Percentiles rank a stretch among this genome's conserved stretches.
These are phyloP conservation scores for Rhizopogon rudus DNA, from an alignment of 768 basidiomycete species.

Conservation along the genomic window DNA sequence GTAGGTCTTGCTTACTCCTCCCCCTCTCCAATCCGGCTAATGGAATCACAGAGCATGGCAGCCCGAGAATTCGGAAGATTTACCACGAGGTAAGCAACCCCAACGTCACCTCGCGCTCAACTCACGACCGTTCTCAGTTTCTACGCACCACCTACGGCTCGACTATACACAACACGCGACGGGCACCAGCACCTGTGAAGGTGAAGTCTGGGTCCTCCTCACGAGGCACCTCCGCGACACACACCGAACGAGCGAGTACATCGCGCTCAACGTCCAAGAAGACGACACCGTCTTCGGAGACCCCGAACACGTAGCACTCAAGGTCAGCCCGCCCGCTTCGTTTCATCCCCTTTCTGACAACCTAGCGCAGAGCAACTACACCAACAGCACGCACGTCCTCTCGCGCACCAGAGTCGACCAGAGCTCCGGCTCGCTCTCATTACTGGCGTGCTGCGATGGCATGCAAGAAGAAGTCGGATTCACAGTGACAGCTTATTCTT, in stretches of 20 bases:
- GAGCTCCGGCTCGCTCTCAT: constrained; percentile 35
- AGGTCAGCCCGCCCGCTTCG: constrained; percentile 25
- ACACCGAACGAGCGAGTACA: constrained; percentile 58
- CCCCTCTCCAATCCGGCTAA: background rate
- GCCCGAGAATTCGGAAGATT: constrained; percentile 34
- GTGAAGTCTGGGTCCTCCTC: constrained; percentile 77
- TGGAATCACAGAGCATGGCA: constrained; percentile 31
- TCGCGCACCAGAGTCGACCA: constrained; percentile 6
- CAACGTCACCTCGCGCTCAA: background rate
- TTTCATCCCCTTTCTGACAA: background rate
- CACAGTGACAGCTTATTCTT: constrained; percentile 54
- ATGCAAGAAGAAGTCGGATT: constrained; percentile 56
- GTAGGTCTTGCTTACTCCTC: constrained; percentile 32
- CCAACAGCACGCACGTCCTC: constrained; percentile 42
- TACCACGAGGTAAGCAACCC: constrained; percentile 29
- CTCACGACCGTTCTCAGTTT: constrained; percentile 21
- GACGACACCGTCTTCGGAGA: constrained; percentile 34
- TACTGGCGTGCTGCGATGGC: constrained; percentile 71
- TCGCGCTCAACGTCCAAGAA: constrained; percentile 44
- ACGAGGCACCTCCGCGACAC: constrained; percentile 69
- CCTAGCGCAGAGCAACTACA: constrained; percentile 28
- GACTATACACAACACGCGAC: constrained; percentile 26
- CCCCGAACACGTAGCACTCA: constrained; percentile 31
- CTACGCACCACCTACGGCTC: constrained; percentile 35
- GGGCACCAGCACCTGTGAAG: constrained; percentile 7